Percentiles rank a stretch among this genome's conserved stretches.
Evolutionary conservation across 371 early-diverging fungal species (phyloP).

Genomic region (Dinochytrium kinnereticum): DNA sequence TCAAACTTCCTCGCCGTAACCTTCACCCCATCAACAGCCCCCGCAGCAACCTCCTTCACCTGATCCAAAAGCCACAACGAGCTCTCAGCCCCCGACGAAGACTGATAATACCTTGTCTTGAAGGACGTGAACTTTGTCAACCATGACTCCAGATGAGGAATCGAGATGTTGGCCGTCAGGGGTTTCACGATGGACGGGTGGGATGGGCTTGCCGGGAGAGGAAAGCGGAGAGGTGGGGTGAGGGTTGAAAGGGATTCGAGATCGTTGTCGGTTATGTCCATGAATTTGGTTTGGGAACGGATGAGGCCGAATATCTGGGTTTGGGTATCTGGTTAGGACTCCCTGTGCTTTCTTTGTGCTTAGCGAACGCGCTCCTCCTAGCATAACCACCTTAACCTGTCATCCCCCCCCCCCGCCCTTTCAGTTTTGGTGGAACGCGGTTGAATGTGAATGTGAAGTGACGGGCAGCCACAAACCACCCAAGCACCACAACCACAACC

Average conservation of each 20-base stretch:
- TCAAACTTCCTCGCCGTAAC: constrained; percentile 76
- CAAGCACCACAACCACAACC: too few relatives aligned
- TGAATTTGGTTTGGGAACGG: constrained; percentile 69
- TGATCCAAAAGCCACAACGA: constrained; percentile 77
- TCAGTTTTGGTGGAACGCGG: too few relatives aligned
- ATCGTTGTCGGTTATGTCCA: constrained; percentile 85
- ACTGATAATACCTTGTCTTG: constrained; percentile 88
- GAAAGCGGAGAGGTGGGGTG: constrained; percentile 7
- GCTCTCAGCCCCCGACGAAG: constrained; percentile 59
- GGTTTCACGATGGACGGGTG: constrained; percentile 61
- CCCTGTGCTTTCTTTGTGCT: too few relatives aligned
- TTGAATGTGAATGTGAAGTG: too few relatives aligned
- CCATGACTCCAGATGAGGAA: constrained; percentile 64
- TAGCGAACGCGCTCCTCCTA: too few relatives aligned
- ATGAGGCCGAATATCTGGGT: constrained; percentile 68
- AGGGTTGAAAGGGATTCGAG: constrained; percentile 15
- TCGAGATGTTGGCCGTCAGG: constrained; percentile 65
- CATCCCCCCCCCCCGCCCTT: too few relatives aligned
- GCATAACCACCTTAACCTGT: too few relatives aligned
- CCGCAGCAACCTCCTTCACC: constrained; percentile 51
- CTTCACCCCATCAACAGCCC: constrained; percentile 39
- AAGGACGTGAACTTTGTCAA: constrained; percentile 78
- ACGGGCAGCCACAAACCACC: too few relatives aligned
- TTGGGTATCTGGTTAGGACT: too few relatives aligned
- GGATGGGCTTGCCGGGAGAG: constrained; percentile 20